A percentile compares a stretch with the other conserved stretches of the same genome.
phyloP scores from a whole-genome alignment of 2,329 filamentous ascomycete genomes.

The Talaromyces pinophilus region DNA sequence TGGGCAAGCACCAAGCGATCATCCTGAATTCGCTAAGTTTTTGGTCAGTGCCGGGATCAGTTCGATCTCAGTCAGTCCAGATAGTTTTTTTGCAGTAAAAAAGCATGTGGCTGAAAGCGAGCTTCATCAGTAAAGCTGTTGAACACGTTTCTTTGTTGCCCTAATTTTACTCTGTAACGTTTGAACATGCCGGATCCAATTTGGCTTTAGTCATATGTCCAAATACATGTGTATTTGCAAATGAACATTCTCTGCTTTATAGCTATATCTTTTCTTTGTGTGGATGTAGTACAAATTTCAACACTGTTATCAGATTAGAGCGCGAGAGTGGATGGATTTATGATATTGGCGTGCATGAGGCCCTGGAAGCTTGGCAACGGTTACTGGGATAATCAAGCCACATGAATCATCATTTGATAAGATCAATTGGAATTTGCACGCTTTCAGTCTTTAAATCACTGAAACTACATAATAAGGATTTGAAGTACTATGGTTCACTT shows the following conservation, averaged over 20 bases:
- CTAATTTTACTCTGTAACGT: background rate
- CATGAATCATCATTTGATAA: too few species aligned
- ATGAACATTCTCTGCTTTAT: background rate
- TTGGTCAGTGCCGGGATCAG: slow-evolving; percentile 40
- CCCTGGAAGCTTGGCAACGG: background rate
- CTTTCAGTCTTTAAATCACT: too few species aligned
- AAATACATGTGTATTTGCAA: background rate
- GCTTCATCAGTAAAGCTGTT: background rate
- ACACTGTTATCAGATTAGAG: background rate
- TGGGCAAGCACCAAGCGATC: slow-evolving; percentile 45
- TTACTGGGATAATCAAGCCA: background rate
- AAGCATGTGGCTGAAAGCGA: slow-evolving; percentile 21
- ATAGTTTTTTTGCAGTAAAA: slow-evolving; percentile 44
- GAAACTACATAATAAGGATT: too few species aligned
- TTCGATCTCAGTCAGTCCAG: slow-evolving; percentile 45
- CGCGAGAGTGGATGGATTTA: background rate
- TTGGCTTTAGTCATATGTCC: background rate
- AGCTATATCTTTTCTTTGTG: background rate
- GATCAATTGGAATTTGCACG: too few species aligned
- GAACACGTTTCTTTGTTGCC: background rate
- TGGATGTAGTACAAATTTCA: background rate
- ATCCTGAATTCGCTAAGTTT: slow-evolving; percentile 43
- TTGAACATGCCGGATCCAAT: background rate
- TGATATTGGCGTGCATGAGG: background rate
- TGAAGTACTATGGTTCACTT: too few species aligned